Evolutionary conservation across 2,329 filamentous ascomycete species (phyloP).

Genomic region (Cryphonectria japonica): DNA sequence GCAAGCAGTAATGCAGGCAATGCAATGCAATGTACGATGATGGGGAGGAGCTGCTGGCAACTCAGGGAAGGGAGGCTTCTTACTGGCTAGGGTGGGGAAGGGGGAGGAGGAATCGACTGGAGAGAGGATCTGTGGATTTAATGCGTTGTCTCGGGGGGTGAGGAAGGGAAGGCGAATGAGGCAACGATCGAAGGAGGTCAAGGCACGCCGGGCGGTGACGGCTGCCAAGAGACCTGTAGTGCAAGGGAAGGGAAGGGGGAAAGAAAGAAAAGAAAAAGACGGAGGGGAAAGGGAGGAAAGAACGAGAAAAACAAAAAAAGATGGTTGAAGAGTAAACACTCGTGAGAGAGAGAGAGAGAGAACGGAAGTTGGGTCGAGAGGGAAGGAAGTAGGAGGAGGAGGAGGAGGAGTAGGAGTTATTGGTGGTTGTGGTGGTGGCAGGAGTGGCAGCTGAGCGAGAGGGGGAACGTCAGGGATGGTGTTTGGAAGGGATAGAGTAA

Average conservation of each 20-base stretch:
- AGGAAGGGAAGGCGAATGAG: conserved; percentile 6
- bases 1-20: conserved; percentile 28
- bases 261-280: conserved; percentile 15
- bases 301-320: conserved; percentile 1
- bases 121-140: conserved; percentile 20
- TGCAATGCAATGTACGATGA: conserved; percentile 27
- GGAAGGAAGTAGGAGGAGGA: conserved; percentile 14
- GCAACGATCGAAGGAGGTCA: conserved; percentile 15
- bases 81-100: conserved; percentile 22
- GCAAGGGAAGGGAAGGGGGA: conserved; percentile 15
- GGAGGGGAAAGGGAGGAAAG: conserved; percentile 11
- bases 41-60: conserved; percentile 24
- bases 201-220: conserved; percentile 17
- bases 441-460: background rate
- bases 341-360: conserved; percentile 4
- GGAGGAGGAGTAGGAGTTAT: conserved; percentile 17
- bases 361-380: background rate
- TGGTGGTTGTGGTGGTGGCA: background rate
- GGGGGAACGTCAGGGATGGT: conserved; percentile 19
- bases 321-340: background rate
- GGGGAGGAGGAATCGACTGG: conserved; percentile 14
- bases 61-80: conserved; percentile 22
- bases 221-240: conserved; percentile 13
- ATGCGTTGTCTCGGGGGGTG: conserved; percentile 20
- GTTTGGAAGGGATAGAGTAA: conserved; percentile 7